Evolutionary conservation across 352 stramenopile genomes (phyloP).

Genomic region (Aphanomyces stellatus): DNA sequence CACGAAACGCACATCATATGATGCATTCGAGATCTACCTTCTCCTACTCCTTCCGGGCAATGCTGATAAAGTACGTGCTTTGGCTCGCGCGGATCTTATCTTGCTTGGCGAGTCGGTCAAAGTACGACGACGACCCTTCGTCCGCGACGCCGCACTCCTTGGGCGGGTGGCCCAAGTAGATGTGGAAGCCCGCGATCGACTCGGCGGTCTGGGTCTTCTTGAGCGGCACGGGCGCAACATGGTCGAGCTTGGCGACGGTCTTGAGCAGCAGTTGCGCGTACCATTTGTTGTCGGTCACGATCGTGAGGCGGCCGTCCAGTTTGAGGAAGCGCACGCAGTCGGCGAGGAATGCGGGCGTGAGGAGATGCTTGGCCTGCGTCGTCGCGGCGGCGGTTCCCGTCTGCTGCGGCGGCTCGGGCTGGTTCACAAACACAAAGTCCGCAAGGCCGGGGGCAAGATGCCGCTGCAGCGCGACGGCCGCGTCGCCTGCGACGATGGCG

Average conservation of each 20-base stretch:
- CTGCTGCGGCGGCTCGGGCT: conserved; percentile 22
- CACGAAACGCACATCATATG: too few relatives aligned
- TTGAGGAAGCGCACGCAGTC: conserved; percentile 7
- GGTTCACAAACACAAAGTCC: conserved; percentile 22
- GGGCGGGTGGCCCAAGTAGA: conserved; percentile 14
- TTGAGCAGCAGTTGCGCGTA: conserved; percentile 20
- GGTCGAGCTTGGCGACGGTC: not conserved
- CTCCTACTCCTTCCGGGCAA: too few relatives aligned
- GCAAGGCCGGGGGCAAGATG: not conserved
- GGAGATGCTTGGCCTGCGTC: conserved; percentile 19
- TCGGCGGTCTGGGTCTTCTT: conserved; percentile 1
- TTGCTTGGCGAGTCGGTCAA: conserved; percentile 22
- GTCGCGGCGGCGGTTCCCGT: conserved; percentile 8
- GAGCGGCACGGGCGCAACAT: not conserved
- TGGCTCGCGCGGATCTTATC: conserved; percentile 12
- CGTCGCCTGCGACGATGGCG: conserved; percentile 16
- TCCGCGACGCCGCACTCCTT: conserved; percentile 11
- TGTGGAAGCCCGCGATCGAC: not conserved
- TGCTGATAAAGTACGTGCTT: conserved; percentile 13
- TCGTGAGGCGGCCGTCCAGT: conserved; percentile 14
- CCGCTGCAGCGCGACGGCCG: not conserved
- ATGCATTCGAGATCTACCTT: too few relatives aligned
- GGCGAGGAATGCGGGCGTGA: conserved; percentile 12
- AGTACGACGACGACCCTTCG: conserved; percentile 19
- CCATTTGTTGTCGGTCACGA: conserved; percentile 26